Evolutionary conservation across 306 rosid genomes (phyloP).

Genomic region (Castanea crenata): DNA sequence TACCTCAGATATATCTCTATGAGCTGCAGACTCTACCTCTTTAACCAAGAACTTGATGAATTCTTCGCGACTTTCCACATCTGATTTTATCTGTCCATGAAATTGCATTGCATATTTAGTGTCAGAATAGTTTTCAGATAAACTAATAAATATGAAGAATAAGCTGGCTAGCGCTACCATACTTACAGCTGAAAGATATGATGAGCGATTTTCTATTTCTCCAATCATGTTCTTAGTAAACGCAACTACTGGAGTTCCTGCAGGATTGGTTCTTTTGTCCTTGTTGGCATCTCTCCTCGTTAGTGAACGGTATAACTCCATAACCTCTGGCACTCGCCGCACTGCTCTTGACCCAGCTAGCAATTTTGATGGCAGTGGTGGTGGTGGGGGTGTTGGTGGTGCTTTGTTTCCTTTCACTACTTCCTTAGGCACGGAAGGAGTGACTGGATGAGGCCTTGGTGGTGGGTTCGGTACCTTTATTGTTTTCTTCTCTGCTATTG

Average conservation of each 20-base stretch:
- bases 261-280: conserved; percentile 48
- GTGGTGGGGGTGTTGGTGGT: conserved; percentile 69
- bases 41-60: conserved; percentile 56
- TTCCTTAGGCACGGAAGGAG: conserved; percentile 33
- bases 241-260: conserved; percentile 57
- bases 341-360: conserved; percentile 52
- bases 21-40: conserved; percentile 61
- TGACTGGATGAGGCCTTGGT: conserved; percentile 41
- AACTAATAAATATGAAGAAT: conserved; percentile 2
- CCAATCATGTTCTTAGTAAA: conserved; percentile 92
- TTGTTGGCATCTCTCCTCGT: conserved; percentile 59
- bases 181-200: conserved; percentile 77
- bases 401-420: conserved; percentile 36
- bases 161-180: background rate
- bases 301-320: conserved; percentile 78
- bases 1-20: conserved; percentile 54
- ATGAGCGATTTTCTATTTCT: conserved; percentile 87
- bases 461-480: conserved; percentile 45
- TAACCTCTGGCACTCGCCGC: conserved; percentile 86
- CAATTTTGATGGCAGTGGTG: conserved; percentile 66
- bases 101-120: background rate
- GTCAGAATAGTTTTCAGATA: conserved; percentile 2
- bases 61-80: conserved; percentile 75
- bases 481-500: conserved; percentile 43
- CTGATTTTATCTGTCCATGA: conserved; percentile 69